Percentiles rank a stretch among this genome's conserved stretches.
These are phyloP conservation scores for Monosporascus cannonballus DNA, from an alignment of 2,329 filamentous ascomycete species.

Conservation along the genomic window DNA sequence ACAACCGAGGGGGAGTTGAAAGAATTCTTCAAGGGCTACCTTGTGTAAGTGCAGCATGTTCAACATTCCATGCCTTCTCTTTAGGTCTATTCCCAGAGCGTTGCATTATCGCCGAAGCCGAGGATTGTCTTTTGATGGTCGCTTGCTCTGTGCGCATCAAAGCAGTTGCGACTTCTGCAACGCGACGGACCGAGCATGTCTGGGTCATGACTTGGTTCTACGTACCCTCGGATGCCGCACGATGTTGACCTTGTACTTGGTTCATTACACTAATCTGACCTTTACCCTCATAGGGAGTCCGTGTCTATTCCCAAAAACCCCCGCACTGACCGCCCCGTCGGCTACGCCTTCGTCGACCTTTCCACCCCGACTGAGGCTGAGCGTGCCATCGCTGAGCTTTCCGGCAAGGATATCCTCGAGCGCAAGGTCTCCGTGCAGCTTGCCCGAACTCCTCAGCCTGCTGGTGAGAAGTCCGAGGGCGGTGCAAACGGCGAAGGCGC, in stretches of 20 bases:
- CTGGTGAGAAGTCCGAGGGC: constrained; percentile 69
- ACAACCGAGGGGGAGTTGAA: constrained; percentile 99
- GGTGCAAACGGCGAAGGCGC: constrained; percentile 66
- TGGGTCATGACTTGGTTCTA: not conserved
- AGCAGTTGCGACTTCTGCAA: not conserved
- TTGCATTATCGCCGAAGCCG: not conserved
- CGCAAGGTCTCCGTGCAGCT: constrained; percentile 99
- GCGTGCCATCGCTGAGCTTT: constrained; percentile 90
- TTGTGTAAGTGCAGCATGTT: constrained; percentile 70
- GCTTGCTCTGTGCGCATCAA: not conserved
- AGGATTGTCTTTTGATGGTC: not conserved
- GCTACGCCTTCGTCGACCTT: constrained; percentile 98
- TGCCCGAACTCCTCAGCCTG: constrained; percentile 90
- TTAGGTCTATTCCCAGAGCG: not conserved
- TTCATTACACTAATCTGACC: not conserved
- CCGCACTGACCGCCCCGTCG: constrained; percentile 95
- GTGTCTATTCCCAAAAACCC: constrained; percentile 99
- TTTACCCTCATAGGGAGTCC: constrained; percentile 66
- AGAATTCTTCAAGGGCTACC: constrained; percentile 99
- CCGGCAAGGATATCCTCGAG: constrained; percentile 94
- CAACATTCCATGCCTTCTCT: not conserved
- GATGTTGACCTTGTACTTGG: not conserved
- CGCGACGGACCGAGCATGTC: not conserved
- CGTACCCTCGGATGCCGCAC: not conserved
- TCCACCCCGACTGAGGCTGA: constrained; percentile 91